Evolutionary conservation across 2,329 filamentous ascomycete genomes (phyloP), one percentile per base, ranked within the genome.

Genomic region (Pseudocercospora crystallina): DNA sequence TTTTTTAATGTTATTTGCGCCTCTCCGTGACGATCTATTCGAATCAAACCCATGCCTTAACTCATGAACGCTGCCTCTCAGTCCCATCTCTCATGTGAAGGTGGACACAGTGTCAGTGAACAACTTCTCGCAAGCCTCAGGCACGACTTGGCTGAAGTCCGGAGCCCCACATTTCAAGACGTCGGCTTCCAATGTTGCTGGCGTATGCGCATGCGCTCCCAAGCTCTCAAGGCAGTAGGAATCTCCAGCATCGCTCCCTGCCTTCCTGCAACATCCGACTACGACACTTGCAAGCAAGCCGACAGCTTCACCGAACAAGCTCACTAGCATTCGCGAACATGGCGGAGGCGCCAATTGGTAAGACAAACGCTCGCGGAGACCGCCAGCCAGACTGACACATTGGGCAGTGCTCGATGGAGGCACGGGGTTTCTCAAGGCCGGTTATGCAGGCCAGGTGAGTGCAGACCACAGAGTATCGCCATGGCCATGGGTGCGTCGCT

Each of bases 381-480:
- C 44, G 35, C 58, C 53, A 40, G 56, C 44, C n/a, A 26, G 20
- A 41, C 54, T 61, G 51, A 60, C 53, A 43, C 36, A 46, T 35
- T 47, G 42, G 31, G 47, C 71, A 97, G 94, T 99, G 71, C 92
- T 99, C 82, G 94, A 99, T 81, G 94, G 94, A 82, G 94, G 94
- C 76, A 99, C 94, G 71, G 94, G 94, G 76, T 99, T 99, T 82
- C 87, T 99, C 75, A 99, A 99, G 78, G 94, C 96, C 77, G 94
- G 94, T 73, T 99, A 97, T 79, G 94, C 94, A 69, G 94, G 87
- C 68, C 91, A 86, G 77, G 84, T 87, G 75, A 63, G 76, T 67
- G 31, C 32, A 13, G 20, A 33, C 43, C 14, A 29, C 17, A 37
- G 26, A 17, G n/a, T 35, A 30, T 33, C 26, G 9, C 32, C n/a